Evolutionary conservation across 257 asterid species (phyloP).

Genomic region (Forsythia viridissima): DNA sequence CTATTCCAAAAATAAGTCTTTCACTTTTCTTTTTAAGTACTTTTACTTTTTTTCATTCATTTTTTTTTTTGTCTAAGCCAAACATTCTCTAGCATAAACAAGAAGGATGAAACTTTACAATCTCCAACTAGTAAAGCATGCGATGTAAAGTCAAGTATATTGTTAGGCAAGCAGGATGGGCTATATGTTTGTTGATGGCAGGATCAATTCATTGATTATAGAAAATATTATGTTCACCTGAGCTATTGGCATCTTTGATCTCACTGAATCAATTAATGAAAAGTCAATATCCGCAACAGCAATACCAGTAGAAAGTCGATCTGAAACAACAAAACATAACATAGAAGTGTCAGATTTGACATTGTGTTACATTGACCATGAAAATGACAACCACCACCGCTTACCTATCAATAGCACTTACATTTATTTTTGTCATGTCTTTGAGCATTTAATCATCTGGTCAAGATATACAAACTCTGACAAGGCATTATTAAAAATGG

Average conservation of each 20-base stretch:
- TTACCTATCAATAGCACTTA: neutral
- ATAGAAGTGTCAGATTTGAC: neutral
- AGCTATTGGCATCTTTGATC: constrained; percentile 81
- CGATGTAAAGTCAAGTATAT: neutral
- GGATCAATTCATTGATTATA: neutral
- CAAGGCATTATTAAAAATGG: neutral
- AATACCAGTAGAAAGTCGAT: constrained; percentile 77
- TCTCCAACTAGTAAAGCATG: neutral
- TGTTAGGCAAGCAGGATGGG: neutral
- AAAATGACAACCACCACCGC: neutral
- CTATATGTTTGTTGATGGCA: neutral
- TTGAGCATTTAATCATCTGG: neutral
- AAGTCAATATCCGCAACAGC: constrained; percentile 89
- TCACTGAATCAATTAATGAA: constrained; percentile 56
- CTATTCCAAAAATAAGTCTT: too few species aligned
- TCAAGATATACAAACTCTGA: neutral
- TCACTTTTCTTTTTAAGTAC: neutral
- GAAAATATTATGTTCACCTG: constrained; percentile 31
- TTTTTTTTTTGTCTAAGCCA: neutral
- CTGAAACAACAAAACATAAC: constrained; percentile 32
- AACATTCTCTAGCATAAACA: neutral
- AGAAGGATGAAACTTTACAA: neutral
- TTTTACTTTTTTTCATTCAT: neutral
- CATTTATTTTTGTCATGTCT: neutral
- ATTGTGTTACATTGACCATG: neutral